phyloP scores from a whole-genome alignment of 495 filamentous ascomycete genomes.

The Chaetomidium leptoderma region DNA sequence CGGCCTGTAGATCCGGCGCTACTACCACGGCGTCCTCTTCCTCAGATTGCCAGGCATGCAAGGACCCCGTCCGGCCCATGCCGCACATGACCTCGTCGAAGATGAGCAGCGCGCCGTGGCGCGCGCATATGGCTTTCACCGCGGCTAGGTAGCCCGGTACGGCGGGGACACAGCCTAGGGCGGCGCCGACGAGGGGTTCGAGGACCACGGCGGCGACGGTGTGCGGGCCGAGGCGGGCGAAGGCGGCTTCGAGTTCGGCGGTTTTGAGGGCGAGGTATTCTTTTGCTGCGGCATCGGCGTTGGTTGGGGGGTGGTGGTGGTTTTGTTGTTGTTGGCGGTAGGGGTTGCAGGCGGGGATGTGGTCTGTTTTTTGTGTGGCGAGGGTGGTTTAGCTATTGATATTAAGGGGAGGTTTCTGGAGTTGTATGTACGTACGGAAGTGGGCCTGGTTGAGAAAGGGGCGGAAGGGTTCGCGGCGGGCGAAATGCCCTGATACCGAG shows the following conservation, averaged over 20 bases:
- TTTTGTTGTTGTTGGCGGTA: slow-evolving; percentile 35
- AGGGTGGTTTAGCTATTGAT: background rate
- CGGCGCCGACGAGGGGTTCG: slow-evolving; percentile 58
- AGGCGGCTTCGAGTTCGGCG: slow-evolving; percentile 61
- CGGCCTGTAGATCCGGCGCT: slow-evolving; percentile 60
- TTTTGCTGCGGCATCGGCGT: background rate
- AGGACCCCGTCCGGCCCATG: slow-evolving; percentile 58
- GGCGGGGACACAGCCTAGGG: slow-evolving; percentile 59
- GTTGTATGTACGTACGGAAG: too few relatives aligned
- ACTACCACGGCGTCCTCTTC: slow-evolving; percentile 49
- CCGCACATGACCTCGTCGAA: slow-evolving; percentile 77
- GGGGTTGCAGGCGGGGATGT: slow-evolving; percentile 58
- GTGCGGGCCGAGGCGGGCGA: slow-evolving; percentile 57
- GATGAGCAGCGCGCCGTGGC: slow-evolving; percentile 63
- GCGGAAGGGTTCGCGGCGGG: slow-evolving; percentile 54
- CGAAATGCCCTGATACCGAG: slow-evolving; percentile 53
- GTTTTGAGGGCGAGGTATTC: slow-evolving; percentile 31
- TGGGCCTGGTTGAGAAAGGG: slow-evolving; percentile 45
- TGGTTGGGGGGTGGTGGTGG: background rate
- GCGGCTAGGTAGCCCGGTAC: slow-evolving; percentile 60
- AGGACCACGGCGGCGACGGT: slow-evolving; percentile 66
- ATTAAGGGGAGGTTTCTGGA: background rate
- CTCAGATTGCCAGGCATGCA: slow-evolving; percentile 51
- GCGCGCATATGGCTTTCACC: slow-evolving; percentile 58
- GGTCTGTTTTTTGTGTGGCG: slow-evolving; percentile 20